A percentile compares a stretch with the other conserved stretches of the same genome.
phyloP scores from a whole-genome alignment of 108 stramenopile species.

The Pinguiococcus pyrenoidosus region DNA sequence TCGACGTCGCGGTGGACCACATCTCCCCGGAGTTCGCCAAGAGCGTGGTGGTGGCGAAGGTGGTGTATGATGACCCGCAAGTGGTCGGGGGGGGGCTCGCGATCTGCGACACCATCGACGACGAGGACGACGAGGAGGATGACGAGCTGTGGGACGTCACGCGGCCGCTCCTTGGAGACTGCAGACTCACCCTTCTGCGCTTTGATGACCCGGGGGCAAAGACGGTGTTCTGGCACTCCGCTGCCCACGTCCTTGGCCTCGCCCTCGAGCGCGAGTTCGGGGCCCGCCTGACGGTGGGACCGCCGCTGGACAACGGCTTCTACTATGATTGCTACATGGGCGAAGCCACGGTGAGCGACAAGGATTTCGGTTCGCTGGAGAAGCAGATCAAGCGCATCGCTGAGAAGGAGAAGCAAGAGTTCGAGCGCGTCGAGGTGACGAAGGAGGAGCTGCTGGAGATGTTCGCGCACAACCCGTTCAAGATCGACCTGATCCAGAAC shows the following conservation, averaged over 20 bases:
- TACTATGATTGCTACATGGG: slow-evolving; percentile 99
- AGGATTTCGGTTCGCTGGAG: slow-evolving; percentile 74
- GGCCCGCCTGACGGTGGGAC: slow-evolving; percentile 82
- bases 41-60: slow-evolving; percentile 60
- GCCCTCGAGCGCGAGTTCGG: slow-evolving; percentile 89
- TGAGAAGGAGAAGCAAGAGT: slow-evolving; percentile 90
- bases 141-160: slow-evolving; percentile 83
- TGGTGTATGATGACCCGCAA: slow-evolving; percentile 46
- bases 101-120: slow-evolving; percentile 53
- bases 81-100: slow-evolving; percentile 1
- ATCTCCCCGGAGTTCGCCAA: slow-evolving; percentile 83
- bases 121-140: slow-evolving; percentile 48
- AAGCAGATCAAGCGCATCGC: slow-evolving; percentile 61
- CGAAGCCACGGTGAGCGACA: slow-evolving; percentile 59
- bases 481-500: slow-evolving; percentile 74
- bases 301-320: slow-evolving; percentile 85
- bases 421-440: slow-evolving; percentile 92
- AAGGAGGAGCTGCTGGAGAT: slow-evolving; percentile 92
- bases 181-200: slow-evolving; percentile 22
- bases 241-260: slow-evolving; percentile 90
- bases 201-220: slow-evolving; percentile 39
- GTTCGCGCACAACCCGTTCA: slow-evolving; percentile 95
- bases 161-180: slow-evolving; percentile 35
- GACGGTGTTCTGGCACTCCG: slow-evolving; percentile 97
- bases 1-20: slow-evolving; percentile 70